Percentiles rank a stretch among this genome's conserved stretches.
Evolutionary conservation across 768 basidiomycete species (phyloP).

Genomic region (Crucibulum laeve): DNA sequence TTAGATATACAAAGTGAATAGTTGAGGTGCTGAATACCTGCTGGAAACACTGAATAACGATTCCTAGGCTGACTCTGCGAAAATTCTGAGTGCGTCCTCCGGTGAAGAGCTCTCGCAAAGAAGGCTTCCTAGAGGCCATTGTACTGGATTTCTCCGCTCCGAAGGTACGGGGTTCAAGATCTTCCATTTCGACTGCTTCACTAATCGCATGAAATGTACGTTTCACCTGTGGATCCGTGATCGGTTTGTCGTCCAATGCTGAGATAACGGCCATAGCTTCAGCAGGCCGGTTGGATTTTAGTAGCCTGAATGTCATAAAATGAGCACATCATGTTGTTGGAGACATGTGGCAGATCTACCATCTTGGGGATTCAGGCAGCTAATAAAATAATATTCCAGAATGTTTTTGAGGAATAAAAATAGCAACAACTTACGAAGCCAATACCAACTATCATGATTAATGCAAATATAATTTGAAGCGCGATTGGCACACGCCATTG

Average conservation of each 20-base stretch:
- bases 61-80: conserved; percentile 48
- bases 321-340: neutral
- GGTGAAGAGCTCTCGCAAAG: conserved; percentile 50
- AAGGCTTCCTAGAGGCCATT: conserved; percentile 19
- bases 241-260: conserved; percentile 51
- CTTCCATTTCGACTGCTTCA: conserved; percentile 47
- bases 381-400: conserved; percentile 12
- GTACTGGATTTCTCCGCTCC: conserved; percentile 5
- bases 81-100: conserved; percentile 59
- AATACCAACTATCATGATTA: conserved; percentile 48
- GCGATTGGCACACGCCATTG: conserved; percentile 66
- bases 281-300: conserved; percentile 47
- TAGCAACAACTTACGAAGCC: conserved; percentile 35
- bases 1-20: neutral
- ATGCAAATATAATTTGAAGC: conserved; percentile 51
- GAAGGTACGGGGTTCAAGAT: conserved; percentile 5
- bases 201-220: conserved; percentile 50
- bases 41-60: conserved; percentile 62
- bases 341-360: conserved; percentile 34
- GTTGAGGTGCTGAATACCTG: conserved; percentile 25
- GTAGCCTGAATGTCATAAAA: conserved; percentile 34
- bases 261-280: conserved; percentile 60
- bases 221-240: conserved; percentile 40
- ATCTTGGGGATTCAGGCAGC: conserved; percentile 59
- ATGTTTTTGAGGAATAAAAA: neutral